Evolutionary conservation across 176 grass and related monocot species (phyloP), one percentile per base, ranked within the genome.

Genomic region (Triticum timopheevii): DNA sequence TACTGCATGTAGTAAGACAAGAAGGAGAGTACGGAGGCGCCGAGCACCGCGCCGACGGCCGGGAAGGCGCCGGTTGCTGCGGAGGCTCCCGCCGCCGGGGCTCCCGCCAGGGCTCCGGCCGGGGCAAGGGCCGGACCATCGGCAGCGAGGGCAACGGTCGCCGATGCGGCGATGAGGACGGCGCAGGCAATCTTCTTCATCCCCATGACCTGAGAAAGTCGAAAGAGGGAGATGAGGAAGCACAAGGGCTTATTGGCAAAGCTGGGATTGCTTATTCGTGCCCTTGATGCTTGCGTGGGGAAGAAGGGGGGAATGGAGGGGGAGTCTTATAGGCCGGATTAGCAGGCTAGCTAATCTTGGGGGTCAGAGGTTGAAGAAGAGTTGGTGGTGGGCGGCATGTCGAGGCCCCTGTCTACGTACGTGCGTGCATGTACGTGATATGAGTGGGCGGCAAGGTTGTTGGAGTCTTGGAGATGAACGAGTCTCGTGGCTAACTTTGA

Each of bases 101-200:
- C 65, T 42, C 93, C 90, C 80, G 88, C 88, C 80, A 84, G 10
- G 42, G 10, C 3, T 44, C 42, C 90, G 73, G 86, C 44, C 7
- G 95, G 93, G 7, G 91, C 35, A 0, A 88, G 95, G 5, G 95
- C 87, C 1, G 95, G 95, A 1, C 77, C 93, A 0, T 98, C 95
- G 7, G 86, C 63, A 7, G 95, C 93, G 19, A 97, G 35, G 40
- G 85, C 91, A 16, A 87, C 90, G n/a, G 91, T 90, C 52, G 86
- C 89, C 9, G 91, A 90, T 70, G 89, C 91, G 17, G 79, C 91
- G 34, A 88, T 65, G 71, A 98, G 89, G 83, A 90, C 83, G 38
- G 83, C 90, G 82, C 93, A 98, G 66, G 83, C 93, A 33, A 98
- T 66, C 87, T 95, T 98, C 85, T 90, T 98, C 95, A 95, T 95